Evolutionary conservation across 202 grass and related monocot genomes (phyloP).

Genomic region (Setaria viridis): DNA sequence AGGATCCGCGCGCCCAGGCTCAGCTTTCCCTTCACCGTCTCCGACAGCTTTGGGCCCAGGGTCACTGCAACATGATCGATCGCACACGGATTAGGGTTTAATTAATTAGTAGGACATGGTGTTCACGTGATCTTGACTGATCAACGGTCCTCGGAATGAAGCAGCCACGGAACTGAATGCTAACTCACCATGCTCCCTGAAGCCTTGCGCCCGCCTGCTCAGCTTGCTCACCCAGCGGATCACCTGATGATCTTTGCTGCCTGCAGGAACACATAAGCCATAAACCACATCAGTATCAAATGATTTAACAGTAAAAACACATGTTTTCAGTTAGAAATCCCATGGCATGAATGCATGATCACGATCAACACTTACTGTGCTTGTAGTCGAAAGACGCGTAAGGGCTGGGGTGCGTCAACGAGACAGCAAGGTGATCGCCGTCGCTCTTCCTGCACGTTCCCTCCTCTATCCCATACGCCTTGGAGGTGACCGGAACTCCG

Average conservation of each 20-base stretch:
- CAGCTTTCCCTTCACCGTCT: constrained; percentile 88
- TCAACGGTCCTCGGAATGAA: not conserved
- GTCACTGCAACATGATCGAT: constrained; percentile 53
- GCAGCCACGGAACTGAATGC: not conserved
- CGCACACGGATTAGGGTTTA: not conserved
- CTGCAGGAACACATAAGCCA: constrained; percentile 31
- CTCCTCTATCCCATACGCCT: constrained; percentile 58
- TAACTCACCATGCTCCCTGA: constrained; percentile 70
- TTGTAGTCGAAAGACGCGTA: constrained; percentile 59
- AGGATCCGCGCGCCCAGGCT: constrained; percentile 77
- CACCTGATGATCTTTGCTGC: constrained; percentile 57
- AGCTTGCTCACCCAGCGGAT: constrained; percentile 71
- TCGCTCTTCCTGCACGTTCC: constrained; percentile 35
- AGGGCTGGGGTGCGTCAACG: constrained; percentile 57
- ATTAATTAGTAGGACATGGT: not conserved
- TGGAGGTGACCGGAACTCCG: constrained; percentile 56
- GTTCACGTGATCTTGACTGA: not conserved
- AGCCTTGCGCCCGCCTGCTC: constrained; percentile 58
- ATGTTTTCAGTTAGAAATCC: no score
- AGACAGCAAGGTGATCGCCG: constrained; percentile 54
- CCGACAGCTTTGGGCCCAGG: constrained; percentile 73
- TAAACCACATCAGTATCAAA: not conserved
- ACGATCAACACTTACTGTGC: constrained; percentile 48
- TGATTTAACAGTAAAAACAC: not conserved
- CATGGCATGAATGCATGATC: not conserved